A percentile compares a stretch with the other conserved stretches of the same genome.
Evolutionary conservation across 192 early-diverging fungal genomes (phyloP).

Genomic region (Kappamyces sp.): DNA sequence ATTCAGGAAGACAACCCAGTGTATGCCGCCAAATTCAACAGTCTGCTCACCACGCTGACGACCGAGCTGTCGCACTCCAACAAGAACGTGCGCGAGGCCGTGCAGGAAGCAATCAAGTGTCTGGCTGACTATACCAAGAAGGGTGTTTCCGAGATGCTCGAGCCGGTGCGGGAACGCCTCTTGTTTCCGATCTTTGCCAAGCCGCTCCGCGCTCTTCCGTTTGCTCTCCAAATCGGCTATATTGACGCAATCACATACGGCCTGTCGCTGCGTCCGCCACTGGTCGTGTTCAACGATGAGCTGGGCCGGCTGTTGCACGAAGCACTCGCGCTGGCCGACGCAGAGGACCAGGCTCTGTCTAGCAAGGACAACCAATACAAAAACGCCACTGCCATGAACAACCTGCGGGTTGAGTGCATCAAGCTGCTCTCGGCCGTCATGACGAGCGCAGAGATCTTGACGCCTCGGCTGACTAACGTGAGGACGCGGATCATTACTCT

Average conservation of each 20-base stretch:
- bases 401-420: conserved; percentile 93
- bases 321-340: conserved; percentile 87
- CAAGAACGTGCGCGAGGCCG: conserved; percentile 76
- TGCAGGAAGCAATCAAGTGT: conserved; percentile 73
- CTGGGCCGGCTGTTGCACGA: conserved; percentile 83
- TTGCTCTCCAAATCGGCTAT: conserved; percentile 96
- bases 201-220: conserved; percentile 89
- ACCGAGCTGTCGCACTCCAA: conserved; percentile 91
- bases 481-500: conserved; percentile 89
- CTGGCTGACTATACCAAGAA: conserved; percentile 72
- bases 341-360: conserved; percentile 93
- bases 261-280: conserved; percentile 75
- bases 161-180: conserved; percentile 76
- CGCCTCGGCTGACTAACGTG: conserved; percentile 64
- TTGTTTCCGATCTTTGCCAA: conserved; percentile 92
- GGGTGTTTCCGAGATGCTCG: conserved; percentile 78
- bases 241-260: conserved; percentile 99
- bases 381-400: conserved; percentile 72
- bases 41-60: conserved; percentile 70
- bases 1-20: conserved; percentile 16
- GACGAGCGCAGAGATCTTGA: conserved; percentile 75
- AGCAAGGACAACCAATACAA: conserved; percentile 76
- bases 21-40: conserved; percentile 61
- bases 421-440: conserved; percentile 92
- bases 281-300: conserved; percentile 88